Evolutionary conservation across 148 eudicot species (phyloP).

Genomic region (Persicaria maculosa): DNA sequence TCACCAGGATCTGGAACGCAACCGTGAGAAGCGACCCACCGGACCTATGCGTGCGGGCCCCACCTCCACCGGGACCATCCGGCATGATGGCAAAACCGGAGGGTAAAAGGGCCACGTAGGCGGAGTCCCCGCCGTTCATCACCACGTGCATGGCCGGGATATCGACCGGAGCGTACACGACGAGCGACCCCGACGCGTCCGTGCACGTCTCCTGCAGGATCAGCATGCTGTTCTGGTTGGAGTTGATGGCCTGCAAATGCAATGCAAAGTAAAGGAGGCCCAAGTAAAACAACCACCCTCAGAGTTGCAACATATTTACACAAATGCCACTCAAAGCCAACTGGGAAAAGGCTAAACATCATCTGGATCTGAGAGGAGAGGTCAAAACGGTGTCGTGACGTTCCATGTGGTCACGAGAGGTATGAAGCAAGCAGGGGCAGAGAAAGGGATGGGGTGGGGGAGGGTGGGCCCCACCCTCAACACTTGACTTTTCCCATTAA

Average conservation of each 20-base stretch:
- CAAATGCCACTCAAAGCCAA: not conserved
- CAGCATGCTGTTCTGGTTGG: slow-evolving; percentile 90
- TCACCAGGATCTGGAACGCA: slow-evolving; percentile 86
- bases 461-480: not conserved
- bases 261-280: not conserved
- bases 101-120: slow-evolving; percentile 83
- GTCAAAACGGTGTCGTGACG: slow-evolving; percentile 18
- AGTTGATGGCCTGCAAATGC: slow-evolving; percentile 63
- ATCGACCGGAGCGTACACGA: slow-evolving; percentile 93
- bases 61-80: slow-evolving; percentile 4
- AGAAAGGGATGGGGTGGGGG: not conserved
- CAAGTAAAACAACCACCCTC: not conserved
- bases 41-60: slow-evolving; percentile 29
- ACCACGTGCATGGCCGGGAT: slow-evolving; percentile 92
- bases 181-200: slow-evolving; percentile 82
- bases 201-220: slow-evolving; percentile 87
- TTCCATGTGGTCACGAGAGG: slow-evolving; percentile 25
- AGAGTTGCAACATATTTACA: not conserved
- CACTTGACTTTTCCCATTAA: slow-evolving; percentile 22
- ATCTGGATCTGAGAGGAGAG: slow-evolving; percentile 26
- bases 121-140: slow-evolving; percentile 95
- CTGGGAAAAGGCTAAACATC: not conserved
- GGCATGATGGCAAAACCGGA: slow-evolving; percentile 86
- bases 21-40: slow-evolving; percentile 57
- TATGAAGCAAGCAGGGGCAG: slow-evolving; percentile 6